Base-by-base conservation (phyloP, 306 rosid species). In the Senna tora region DNA sequence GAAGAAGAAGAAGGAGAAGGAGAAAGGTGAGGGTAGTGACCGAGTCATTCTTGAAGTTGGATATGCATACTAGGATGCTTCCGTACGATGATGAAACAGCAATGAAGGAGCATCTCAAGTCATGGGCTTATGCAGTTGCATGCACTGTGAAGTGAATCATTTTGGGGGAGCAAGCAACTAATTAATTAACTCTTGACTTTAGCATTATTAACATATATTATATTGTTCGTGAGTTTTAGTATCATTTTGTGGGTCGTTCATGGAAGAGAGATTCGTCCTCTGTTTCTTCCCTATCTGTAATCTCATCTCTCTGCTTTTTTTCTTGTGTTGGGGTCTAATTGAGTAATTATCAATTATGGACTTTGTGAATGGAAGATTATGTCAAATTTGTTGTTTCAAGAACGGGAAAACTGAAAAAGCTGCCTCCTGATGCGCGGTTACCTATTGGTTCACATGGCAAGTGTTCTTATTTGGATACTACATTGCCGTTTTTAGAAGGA, bases 71-170 rank as follows among this genome's bases (percentile, higher is more conserved):
- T 71, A 64, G 52, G 43, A 38, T 84, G 85, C 85, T 83, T 78
- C 75, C 89, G 3, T 21, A 85, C 12, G 73, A 76, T 13, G 92
- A 88, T 63, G 81, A 74, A 21, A 77, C 49, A 22, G 90, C 92
- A 9, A 91, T 91, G 95, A 91, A 91, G 67, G 74, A 83, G 65
- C 90, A 87, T 73, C 87, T 91, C 65, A 91, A 71, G 86, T 74
- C 84, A 21, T 87, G 97, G 97, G 97, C 95, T 67, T 69, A 73
- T 70, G 92, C 90, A 14, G 90, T 91, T 67, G 95, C 92, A 21
- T 85, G 83, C 75, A 62, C 72, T 78, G 83, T 91, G 76, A 84
- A 80, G 78, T 86, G 55, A 53, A 46, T 17, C 65, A 30, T 10
- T 36, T 61, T 19, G 20, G 41, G 55, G 15, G 28, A 30, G 14